Evolutionary conservation across 768 basidiomycete genomes (phyloP).

Genomic region (Roridomyces roridus): DNA sequence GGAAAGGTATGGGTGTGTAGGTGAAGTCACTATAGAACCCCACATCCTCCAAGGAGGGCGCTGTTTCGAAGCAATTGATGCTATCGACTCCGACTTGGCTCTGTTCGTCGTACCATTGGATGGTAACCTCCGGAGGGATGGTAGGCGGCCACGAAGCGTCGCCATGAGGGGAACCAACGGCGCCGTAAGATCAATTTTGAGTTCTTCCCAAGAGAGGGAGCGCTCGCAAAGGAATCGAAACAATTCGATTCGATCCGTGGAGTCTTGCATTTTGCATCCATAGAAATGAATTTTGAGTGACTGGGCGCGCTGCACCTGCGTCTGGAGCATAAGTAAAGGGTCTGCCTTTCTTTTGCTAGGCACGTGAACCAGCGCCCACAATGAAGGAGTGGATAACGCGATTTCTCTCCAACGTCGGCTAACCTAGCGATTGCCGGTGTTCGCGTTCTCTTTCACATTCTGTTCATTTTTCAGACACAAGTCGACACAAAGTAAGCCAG

Average conservation of each 20-base stretch:
- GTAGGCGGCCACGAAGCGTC: neutral
- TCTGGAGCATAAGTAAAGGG: neutral
- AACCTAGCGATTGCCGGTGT: too few relatives aligned
- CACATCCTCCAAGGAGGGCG: neutral
- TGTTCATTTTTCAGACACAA: too few relatives aligned
- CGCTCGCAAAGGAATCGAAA: neutral
- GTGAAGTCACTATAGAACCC: neutral
- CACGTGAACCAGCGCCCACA: conserved; percentile 1
- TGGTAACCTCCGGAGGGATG: neutral
- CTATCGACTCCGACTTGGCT: neutral
- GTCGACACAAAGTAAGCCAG: too few relatives aligned
- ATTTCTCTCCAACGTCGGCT: conserved; percentile 1
- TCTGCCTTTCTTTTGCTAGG: too few relatives aligned
- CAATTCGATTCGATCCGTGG: neutral
- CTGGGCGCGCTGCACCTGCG: neutral
- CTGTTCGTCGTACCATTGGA: neutral
- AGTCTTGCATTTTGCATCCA: neutral
- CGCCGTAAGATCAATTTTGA: neutral
- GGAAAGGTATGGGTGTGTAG: neutral
- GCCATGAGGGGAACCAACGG: neutral
- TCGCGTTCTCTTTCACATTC: too few relatives aligned
- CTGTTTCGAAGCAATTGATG: neutral
- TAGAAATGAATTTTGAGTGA: conserved; percentile 1
- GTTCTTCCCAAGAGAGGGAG: neutral
- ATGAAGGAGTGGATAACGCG: neutral